Evolutionary conservation across 768 basidiomycete species (phyloP).

Genomic region (Gelatoporia subvermispora): DNA sequence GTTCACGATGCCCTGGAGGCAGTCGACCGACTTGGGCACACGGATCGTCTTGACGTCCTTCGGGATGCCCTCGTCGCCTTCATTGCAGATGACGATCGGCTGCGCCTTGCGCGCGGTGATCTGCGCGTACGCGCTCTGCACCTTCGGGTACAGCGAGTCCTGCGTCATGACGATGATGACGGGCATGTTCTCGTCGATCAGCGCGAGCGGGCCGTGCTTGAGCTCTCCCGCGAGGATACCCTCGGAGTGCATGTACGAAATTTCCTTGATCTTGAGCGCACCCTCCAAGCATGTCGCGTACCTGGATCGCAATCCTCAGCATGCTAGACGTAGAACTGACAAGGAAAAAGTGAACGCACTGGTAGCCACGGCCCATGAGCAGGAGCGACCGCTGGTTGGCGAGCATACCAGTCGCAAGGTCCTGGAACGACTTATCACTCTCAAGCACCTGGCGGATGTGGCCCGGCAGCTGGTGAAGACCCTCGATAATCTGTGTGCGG

Average conservation of each 20-base stretch:
- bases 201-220: conserved; percentile 96
- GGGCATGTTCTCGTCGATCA: conserved; percentile 98
- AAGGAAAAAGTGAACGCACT: conserved; percentile 47
- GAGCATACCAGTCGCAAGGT: conserved; percentile 75
- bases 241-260: conserved; percentile 86
- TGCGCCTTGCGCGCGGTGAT: conserved; percentile 97
- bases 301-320: conserved; percentile 27
- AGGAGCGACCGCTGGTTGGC: conserved; percentile 81
- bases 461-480: conserved; percentile 82
- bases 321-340: background rate
- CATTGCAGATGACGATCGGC: conserved; percentile 93
- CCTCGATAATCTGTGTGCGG: conserved; percentile 89
- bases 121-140: conserved; percentile 92
- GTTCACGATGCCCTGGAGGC: conserved; percentile 91
- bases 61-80: conserved; percentile 78
- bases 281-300: conserved; percentile 97
- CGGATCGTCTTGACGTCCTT: conserved; percentile 82
- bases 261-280: conserved; percentile 99
- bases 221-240: conserved; percentile 97
- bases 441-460: conserved; percentile 87
- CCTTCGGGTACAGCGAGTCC: conserved; percentile 97
- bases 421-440: conserved; percentile 70
- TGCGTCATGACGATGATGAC: conserved; percentile 99
- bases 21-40: conserved; percentile 92
- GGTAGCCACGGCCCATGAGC: conserved; percentile 97